phyloP scores from a whole-genome alignment of 2,329 filamentous ascomycete genomes.

The Drechslera avenae region DNA sequence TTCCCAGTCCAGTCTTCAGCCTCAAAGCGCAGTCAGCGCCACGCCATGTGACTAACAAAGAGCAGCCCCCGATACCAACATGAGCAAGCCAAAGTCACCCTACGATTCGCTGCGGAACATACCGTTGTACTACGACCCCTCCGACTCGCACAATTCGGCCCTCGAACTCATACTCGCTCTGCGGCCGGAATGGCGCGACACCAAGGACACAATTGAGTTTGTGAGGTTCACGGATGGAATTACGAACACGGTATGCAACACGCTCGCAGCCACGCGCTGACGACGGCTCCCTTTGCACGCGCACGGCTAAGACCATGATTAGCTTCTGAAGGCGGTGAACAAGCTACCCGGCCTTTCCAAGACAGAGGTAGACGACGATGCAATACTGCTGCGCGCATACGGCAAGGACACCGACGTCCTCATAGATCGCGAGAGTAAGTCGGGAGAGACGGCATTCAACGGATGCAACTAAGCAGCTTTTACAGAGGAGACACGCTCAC shows the following conservation, averaged over 20 bases:
- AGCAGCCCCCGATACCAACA: conserved; percentile 18
- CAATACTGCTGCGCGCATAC: conserved; percentile 89
- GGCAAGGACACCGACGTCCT: conserved; percentile 92
- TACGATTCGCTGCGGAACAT: conserved; percentile 60
- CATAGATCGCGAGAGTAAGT: conserved; percentile 89
- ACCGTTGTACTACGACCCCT: conserved; percentile 76
- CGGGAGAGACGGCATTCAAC: background rate
- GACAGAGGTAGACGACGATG: conserved; percentile 79
- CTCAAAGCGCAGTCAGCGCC: background rate
- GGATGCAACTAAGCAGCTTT: conserved; percentile 13
- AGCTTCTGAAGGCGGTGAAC: conserved; percentile 76
- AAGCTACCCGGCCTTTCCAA: conserved; percentile 70
- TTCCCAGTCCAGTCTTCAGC: background rate
- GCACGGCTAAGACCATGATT: conserved; percentile 13
- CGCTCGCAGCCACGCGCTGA: background rate
- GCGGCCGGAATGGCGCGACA: conserved; percentile 79
- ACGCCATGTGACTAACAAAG: conserved; percentile 10
- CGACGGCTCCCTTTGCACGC: background rate
- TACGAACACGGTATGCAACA: conserved; percentile 77
- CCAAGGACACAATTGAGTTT: conserved; percentile 78
- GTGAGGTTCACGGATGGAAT: conserved; percentile 96
- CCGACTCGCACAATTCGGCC: conserved; percentile 78
- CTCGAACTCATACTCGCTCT: conserved; percentile 78
- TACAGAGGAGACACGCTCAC: conserved; percentile 67
- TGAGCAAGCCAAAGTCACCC: conserved; percentile 35